Percentiles rank a stretch among this genome's conserved stretches.
Conservation (phyloP, 208 protist genomes). For the Entamoeba invadens region DNA sequence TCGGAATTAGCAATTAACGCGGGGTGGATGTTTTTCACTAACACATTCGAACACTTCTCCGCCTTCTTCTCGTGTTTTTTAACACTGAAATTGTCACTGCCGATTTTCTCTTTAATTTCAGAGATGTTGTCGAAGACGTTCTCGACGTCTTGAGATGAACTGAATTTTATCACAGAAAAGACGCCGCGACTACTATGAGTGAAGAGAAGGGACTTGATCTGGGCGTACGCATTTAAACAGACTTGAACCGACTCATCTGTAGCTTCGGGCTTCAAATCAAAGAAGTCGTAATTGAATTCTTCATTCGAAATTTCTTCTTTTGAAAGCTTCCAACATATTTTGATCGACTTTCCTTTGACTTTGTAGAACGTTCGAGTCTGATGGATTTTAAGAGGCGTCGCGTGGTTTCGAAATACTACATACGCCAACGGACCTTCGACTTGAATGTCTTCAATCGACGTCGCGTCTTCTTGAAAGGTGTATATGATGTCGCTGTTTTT, state of each 20-base stretch:
- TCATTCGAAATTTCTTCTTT: neutral
- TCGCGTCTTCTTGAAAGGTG: neutral
- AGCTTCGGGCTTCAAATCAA: neutral
- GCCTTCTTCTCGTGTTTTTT: neutral
- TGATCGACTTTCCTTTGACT: neutral
- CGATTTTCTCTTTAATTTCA: neutral
- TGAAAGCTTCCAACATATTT: neutral
- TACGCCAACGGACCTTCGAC: neutral
- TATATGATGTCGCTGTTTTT: neutral
- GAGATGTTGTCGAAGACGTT: neutral
- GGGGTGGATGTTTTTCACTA: neutral
- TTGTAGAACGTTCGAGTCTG: neutral
- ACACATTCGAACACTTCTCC: neutral
- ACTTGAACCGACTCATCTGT: neutral
- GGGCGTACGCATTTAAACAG: neutral
- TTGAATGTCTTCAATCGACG: neutral
- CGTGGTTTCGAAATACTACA: neutral
- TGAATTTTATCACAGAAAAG: neutral
- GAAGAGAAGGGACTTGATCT: neutral
- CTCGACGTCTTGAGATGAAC: neutral
- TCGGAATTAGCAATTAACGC: neutral
- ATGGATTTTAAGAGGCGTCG: neutral
- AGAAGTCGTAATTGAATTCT: neutral
- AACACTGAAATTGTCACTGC: neutral
- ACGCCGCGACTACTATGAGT: neutral